Evolutionary conservation across 1,284 basidiomycete species (phyloP).

Genomic region (Inonotus obliquus): DNA sequence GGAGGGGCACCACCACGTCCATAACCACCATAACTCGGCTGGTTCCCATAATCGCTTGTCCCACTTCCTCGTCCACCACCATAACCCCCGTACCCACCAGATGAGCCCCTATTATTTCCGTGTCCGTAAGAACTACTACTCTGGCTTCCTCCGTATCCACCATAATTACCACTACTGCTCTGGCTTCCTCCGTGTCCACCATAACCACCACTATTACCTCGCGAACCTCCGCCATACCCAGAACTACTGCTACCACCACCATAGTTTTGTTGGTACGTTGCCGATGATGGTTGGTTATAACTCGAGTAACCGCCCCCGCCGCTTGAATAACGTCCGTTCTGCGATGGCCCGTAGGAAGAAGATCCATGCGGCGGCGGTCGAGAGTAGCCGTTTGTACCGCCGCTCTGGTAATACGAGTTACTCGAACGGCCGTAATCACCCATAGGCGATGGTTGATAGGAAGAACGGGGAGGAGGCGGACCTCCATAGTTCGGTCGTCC

Average conservation of each 20-base stretch:
- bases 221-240: slow-evolving; percentile 19
- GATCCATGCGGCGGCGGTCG: slow-evolving; percentile 2
- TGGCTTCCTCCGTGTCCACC: slow-evolving; percentile 32
- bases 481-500: slow-evolving; percentile 8
- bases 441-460: slow-evolving; percentile 1
- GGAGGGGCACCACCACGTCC: slow-evolving; percentile 7
- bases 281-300: slow-evolving; percentile 17
- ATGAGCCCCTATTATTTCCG: slow-evolving; percentile 18
- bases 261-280: background rate
- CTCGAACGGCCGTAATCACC: slow-evolving; percentile 9
- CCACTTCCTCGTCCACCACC: slow-evolving; percentile 16
- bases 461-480: slow-evolving; percentile 8
- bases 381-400: background rate
- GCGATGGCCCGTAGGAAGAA: background rate
- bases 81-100: slow-evolving; percentile 17
- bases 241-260: slow-evolving; percentile 3
- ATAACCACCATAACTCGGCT: slow-evolving; percentile 10
- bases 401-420: slow-evolving; percentile 1
- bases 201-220: slow-evolving; percentile 25
- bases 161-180: slow-evolving; percentile 22
- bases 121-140: slow-evolving; percentile 20
- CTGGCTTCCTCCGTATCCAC: slow-evolving; percentile 32
- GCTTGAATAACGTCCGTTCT: background rate
- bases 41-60: slow-evolving; percentile 15
- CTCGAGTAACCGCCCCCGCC: slow-evolving; percentile 20